Percentiles rank a stretch among this genome's conserved stretches.
phyloP scores from a whole-genome alignment of 257 asterid species.

The Cinchona pubescens region DNA sequence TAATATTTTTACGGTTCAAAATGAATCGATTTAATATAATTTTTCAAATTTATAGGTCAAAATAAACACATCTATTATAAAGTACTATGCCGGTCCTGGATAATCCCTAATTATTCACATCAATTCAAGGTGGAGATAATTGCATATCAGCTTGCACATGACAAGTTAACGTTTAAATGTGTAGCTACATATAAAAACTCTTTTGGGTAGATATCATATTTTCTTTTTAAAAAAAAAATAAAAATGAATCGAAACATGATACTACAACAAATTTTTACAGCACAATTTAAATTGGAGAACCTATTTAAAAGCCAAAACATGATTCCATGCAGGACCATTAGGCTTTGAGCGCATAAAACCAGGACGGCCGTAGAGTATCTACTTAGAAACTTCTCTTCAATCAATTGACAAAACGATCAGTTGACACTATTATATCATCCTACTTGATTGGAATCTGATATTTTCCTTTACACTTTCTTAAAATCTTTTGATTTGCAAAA shows the following conservation, averaged over 20 bases:
- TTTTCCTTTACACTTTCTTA: not conserved
- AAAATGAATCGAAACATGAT: no score
- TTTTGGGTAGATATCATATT: not conserved
- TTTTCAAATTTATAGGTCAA: no score
- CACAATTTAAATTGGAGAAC: no score
- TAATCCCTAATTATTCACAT: not conserved
- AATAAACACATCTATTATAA: no score
- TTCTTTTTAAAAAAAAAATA: no score
- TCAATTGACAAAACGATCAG: not conserved
- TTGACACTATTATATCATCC: not conserved
- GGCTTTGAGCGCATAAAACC: not conserved
- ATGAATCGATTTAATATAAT: no score
- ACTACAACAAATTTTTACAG: no score
- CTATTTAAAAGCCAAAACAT: not conserved
- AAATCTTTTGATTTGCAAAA: not conserved
- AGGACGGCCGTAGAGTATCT: not conserved
- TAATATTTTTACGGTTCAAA: no score
- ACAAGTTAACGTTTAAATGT: not conserved
- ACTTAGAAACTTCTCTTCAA: not conserved
- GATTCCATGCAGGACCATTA: not conserved
- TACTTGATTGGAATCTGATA: not conserved
- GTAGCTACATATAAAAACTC: not conserved
- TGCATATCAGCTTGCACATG: not conserved
- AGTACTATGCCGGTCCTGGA: no score
- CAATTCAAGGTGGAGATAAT: no score